phyloP scores from a whole-genome alignment of 768 basidiomycete species.

The Termitomyces heimii region DNA sequence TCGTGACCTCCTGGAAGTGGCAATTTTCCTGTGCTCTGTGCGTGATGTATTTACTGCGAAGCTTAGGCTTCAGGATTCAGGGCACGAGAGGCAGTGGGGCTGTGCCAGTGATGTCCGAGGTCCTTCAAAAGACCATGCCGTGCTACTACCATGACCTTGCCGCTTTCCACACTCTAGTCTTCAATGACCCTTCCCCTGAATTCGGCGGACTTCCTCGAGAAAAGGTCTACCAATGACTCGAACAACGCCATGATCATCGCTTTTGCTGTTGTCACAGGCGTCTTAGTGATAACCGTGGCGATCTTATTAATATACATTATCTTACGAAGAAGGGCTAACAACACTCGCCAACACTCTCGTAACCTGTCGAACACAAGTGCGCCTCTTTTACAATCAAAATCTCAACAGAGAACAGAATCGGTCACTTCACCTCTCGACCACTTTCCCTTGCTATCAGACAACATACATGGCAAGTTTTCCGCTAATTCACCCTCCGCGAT shows the following conservation, averaged over 20 bases:
- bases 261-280: background rate
- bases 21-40: background rate
- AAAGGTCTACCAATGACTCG: background rate
- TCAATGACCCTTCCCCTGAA: background rate
- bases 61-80: background rate
- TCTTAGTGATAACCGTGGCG: background rate
- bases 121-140: background rate
- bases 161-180: background rate
- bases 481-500: background rate
- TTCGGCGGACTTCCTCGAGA: background rate
- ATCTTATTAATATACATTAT: background rate
- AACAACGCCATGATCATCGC: background rate
- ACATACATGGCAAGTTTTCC: background rate
- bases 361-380: background rate
- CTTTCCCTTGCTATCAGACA: background rate
- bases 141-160: background rate
- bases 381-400: background rate
- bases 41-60: background rate
- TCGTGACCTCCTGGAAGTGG: background rate
- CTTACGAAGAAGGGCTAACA: background rate
- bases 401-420: background rate
- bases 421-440: background rate
- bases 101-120: background rate
- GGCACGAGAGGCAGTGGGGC: constrained; percentile 1
- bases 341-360: background rate